Percentiles rank a stretch among this genome's conserved stretches.
These are phyloP conservation scores for Boletus reticuloceps DNA, from an alignment of 768 basidiomycete species.

Conservation along the genomic window DNA sequence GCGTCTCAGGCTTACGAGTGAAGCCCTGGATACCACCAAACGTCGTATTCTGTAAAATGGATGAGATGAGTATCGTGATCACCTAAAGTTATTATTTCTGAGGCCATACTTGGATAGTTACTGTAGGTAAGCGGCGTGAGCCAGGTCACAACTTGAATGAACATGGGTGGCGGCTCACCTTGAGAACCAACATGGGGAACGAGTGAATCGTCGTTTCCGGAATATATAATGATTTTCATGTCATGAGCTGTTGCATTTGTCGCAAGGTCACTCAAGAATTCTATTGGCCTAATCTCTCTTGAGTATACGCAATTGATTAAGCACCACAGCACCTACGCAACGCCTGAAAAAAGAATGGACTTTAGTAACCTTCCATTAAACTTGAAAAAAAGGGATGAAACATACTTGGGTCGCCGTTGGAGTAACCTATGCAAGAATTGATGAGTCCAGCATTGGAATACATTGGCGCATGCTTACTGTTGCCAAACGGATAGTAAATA, in stretches of 20 bases:
- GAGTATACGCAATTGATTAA: background rate
- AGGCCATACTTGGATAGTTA: constrained; percentile 51
- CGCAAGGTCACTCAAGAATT: constrained; percentile 63
- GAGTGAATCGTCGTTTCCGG: constrained; percentile 69
- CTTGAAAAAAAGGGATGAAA: background rate
- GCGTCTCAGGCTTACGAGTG: constrained; percentile 62
- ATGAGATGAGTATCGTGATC: background rate
- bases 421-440: constrained; percentile 13
- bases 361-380: background rate
- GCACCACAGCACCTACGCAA: constrained; percentile 28
- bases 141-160: background rate
- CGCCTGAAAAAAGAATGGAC: constrained; percentile 21
- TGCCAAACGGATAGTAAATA: constrained; percentile 37
- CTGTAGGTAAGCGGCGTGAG: constrained; percentile 30
- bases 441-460: background rate
- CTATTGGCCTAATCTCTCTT: constrained; percentile 48
- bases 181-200: constrained; percentile 63
- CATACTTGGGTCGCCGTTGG: constrained; percentile 33
- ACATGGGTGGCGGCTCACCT: constrained; percentile 36
- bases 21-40: constrained; percentile 79
- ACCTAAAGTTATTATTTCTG: background rate
- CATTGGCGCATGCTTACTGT: constrained; percentile 16
- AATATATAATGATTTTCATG: constrained; percentile 57
- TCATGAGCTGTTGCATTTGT: constrained; percentile 54
- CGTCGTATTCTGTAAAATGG: constrained; percentile 58